phyloP scores from a whole-genome alignment of 805 yeast genomes.

The Sugiyamaella floridensis region DNA sequence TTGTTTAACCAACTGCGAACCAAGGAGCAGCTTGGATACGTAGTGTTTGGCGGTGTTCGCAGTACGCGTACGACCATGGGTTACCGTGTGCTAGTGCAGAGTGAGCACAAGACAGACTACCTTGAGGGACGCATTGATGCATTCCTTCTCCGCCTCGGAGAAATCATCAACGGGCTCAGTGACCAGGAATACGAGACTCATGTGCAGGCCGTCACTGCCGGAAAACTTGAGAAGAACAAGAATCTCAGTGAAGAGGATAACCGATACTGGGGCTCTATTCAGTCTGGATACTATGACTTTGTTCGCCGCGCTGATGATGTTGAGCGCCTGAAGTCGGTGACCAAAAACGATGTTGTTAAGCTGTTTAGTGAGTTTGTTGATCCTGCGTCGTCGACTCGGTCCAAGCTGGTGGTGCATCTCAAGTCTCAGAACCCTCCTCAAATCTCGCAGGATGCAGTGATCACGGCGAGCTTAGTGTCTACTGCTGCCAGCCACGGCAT shows the following conservation, averaged over 20 bases:
- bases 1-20: conserved; percentile 86
- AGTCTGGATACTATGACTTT: conserved; percentile 76
- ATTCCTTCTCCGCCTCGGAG: conserved; percentile 47
- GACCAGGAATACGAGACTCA: conserved; percentile 62
- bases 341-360: conserved; percentile 49
- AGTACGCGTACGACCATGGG: conserved; percentile 67
- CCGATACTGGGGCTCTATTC: conserved; percentile 59
- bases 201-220: conserved; percentile 58
- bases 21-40: conserved; percentile 90
- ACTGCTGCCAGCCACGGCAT: conserved; percentile 10
- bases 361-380: conserved; percentile 45
- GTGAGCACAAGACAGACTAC: conserved; percentile 69
- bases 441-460: conserved; percentile 6
- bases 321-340: conserved; percentile 43
- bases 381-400: conserved; percentile 30
- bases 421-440: conserved; percentile 40
- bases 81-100: conserved; percentile 69
- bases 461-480: conserved; percentile 11
- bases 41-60: conserved; percentile 73
- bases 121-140: conserved; percentile 69
- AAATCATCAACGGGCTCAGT: conserved; percentile 43
- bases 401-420: conserved; percentile 55
- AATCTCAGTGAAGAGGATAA: conserved; percentile 71
- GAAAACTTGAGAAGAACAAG: conserved; percentile 64
- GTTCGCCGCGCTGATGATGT: conserved; percentile 51